Base-by-base conservation (phyloP, 352 stramenopile species). In the Phytophthora podocarpi region DNA sequence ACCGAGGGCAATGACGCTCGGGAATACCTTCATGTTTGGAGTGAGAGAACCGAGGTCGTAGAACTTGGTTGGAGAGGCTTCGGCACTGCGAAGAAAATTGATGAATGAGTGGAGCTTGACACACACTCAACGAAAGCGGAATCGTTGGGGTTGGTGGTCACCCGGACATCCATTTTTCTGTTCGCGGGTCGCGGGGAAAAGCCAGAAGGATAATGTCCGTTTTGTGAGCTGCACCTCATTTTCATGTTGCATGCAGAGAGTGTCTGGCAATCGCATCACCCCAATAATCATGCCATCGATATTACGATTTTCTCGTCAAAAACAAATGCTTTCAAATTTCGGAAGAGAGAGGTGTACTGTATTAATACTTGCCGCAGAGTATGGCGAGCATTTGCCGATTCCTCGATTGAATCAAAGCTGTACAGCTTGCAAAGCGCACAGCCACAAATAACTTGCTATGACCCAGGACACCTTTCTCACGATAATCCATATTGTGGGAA, bases 41-140 rank as follows among this genome's bases (percentile, higher is more conserved):
- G 27, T 52, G 20, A 27, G 37, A 31, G n/a, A 18, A 30, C 37
- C 35, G 35, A 41, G 23, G 35, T 41, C 16, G 39, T 62, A 41
- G 62, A 86, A 79, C 35, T 57, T 57, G 49, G 35, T n/a, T 42
- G 20, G 34, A 18, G 47, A n/a, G n/a, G n/a, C 31, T 56, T 57
- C 34, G 27, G 37, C 13, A n/a, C 15, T 32, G 31, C 46, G 20
- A 42, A 50, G 50, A 59, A 43, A 57, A n/a, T 50, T 59, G 50
- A 42, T 36, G 28, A 49, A 49, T 49, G 37, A 45, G 11, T 59
- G 39, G 39, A 42, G 51, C 9, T 59, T 51, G 51, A 51, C 30
- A 43, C 5, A 13, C 7, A 28, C 27, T 51, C 51, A 43, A 50
- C 28, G 37, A 59, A 27, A 34, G 8, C 34, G 23, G 30, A 47